Evolutionary conservation across 768 basidiomycete genomes (phyloP), one percentile per base, ranked within the genome.

Genomic region (Exsudoporus frostii): DNA sequence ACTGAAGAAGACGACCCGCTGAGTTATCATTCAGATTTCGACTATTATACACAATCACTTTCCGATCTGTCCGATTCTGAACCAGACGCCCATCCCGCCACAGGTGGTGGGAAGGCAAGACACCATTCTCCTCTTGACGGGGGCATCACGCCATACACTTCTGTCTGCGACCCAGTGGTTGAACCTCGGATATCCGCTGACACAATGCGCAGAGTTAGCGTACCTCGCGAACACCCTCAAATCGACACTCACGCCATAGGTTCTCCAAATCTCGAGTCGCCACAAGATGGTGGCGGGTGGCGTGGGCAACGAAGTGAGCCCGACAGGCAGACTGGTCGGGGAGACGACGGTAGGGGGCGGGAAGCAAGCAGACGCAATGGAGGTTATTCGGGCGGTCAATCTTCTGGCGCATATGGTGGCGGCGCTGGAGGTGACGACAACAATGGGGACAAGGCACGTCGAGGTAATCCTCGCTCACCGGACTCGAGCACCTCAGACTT

Each of bases 151-250:
- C 58, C 68, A 6, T 39, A 55, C 50, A 44, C 33, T 11, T 66
- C 69, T 40, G 32, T 67, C 46, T 56, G 60, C 58, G 45, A 57
- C 50, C 54, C 62, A 7, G 59, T 47, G 22, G 61, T 70, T 20
- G 65, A 76, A 54, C 73, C 78, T n/a, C 72, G 75, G n/a, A 75
- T 76, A 14, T 77, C 80, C 29, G 71, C 70, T 25, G 78, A 72
- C 37, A 58, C 64, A 0, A 69, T 70, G 68, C 64, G 44, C 25
- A 53, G 30, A 40, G 13, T 40, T 11, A 50, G 40, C 32, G 29
- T 34, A 0, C 51, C 53, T 29, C 43, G 36, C 14, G 27, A 60
- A 30, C 54, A 5, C 36, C 15, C 37, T 11, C 57, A 36, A 29
- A 20, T 37, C 10, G 25, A 34, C 39, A 10, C 39, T 24, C 52